These are phyloP conservation scores for Cutaneotrichosporon mucoides DNA, from an alignment of 1,284 basidiomycete species.

Conservation along the genomic window DNA sequence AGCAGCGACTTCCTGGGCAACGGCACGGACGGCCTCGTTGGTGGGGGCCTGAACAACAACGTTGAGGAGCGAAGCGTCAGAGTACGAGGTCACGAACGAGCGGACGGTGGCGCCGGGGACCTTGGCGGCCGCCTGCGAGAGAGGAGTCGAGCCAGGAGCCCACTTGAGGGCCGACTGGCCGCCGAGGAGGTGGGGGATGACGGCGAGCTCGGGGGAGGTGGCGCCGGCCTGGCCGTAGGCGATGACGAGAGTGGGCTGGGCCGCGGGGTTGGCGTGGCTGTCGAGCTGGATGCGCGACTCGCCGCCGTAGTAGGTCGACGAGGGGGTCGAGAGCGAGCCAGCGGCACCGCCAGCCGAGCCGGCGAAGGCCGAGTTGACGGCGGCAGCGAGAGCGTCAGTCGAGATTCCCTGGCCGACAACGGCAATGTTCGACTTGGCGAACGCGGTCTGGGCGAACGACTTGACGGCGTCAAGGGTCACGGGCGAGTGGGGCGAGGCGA, in stretches of 20 bases:
- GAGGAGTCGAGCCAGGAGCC: constrained; percentile 66
- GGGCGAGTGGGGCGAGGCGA: constrained; percentile 65
- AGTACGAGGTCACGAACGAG: constrained; percentile 75
- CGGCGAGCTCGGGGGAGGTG: constrained; percentile 63
- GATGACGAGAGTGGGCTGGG: constrained; percentile 68
- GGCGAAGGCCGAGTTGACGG: constrained; percentile 67
- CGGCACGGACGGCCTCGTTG: constrained; percentile 48
- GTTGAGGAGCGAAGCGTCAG: constrained; percentile 81
- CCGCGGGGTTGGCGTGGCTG: constrained; percentile 55
- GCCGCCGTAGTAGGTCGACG: constrained; percentile 72
- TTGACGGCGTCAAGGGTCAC: constrained; percentile 66
- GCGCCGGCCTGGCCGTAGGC: constrained; percentile 68
- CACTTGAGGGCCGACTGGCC: constrained; percentile 77
- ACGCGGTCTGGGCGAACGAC: constrained; percentile 65
- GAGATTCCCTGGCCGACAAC: constrained; percentile 82
- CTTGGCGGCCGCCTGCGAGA: constrained; percentile 54
- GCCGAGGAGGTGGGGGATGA: constrained; percentile 69
- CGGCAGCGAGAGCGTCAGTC: constrained; percentile 61
- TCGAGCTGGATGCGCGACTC: constrained; percentile 63
- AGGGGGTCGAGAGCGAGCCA: constrained; percentile 26
- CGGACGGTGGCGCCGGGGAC: constrained; percentile 56
- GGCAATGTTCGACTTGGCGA: constrained; percentile 72
- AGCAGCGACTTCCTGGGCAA: constrained; percentile 61
- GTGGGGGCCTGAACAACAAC: constrained; percentile 58
- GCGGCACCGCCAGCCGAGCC: constrained; percentile 39